phyloP scores from a whole-genome alignment of 352 stramenopile genomes.

The Pythium dissotocum region DNA sequence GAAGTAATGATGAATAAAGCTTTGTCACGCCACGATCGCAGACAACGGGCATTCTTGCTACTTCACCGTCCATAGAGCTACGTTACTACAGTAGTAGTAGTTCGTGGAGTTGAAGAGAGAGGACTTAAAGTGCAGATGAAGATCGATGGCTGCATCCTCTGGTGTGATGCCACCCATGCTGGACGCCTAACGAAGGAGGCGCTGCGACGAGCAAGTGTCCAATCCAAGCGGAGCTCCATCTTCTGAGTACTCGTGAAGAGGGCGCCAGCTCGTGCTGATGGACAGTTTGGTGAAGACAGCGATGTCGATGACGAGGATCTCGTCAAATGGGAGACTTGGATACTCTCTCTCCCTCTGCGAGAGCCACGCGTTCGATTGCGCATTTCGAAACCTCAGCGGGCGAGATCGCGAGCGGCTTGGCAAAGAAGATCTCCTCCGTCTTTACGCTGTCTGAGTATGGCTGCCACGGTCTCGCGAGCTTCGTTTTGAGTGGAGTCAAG shows the following conservation, averaged over 20 bases:
- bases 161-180: conserved; percentile 19
- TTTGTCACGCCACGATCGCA: too few relatives aligned
- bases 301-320: conserved; percentile 27
- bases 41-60: too few relatives aligned
- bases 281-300: conserved; percentile 13
- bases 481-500: conserved; percentile 47
- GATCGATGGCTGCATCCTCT: conserved; percentile 24
- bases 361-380: conserved; percentile 57
- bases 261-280: background rate
- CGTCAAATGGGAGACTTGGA: conserved; percentile 25
- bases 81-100: conserved; percentile 9
- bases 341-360: conserved; percentile 55
- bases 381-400: conserved; percentile 33
- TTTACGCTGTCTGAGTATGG: conserved; percentile 58
- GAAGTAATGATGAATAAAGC: too few relatives aligned
- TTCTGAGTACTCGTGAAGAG: conserved; percentile 65
- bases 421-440: conserved; percentile 62
- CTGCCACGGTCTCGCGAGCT: conserved; percentile 45
- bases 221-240: conserved; percentile 51
- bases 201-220: conserved; percentile 40
- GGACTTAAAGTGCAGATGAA: conserved; percentile 32
- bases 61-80: background rate
- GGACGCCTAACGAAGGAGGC: conserved; percentile 51
- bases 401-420: conserved; percentile 45
- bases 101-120: conserved; percentile 26